phyloP scores from a whole-genome alignment of 2,329 filamentous ascomycete species.

The Pseudophaeomoniella oleicola region DNA sequence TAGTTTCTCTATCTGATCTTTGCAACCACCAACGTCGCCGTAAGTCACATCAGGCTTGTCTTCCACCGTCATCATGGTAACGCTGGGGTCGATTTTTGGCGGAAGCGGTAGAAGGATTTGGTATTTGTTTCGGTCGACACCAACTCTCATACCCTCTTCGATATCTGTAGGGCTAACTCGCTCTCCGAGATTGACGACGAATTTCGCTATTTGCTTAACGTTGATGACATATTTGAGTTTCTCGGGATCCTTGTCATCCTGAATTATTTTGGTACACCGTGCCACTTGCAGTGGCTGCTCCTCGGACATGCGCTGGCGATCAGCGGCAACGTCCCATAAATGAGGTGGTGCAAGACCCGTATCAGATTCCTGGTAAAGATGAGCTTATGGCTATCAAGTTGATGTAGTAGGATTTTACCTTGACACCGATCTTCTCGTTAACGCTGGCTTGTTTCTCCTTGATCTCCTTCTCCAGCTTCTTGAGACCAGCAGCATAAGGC shows the following conservation, averaged over 20 bases:
- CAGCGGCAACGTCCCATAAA: constrained; percentile 95
- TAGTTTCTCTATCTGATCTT: constrained; percentile 98
- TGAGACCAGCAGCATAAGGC: constrained; percentile 82
- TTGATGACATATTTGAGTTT: constrained; percentile 99
- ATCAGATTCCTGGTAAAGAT: constrained; percentile 68
- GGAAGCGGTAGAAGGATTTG: constrained; percentile 93
- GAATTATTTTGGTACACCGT: constrained; percentile 97
- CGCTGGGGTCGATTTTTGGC: constrained; percentile 95
- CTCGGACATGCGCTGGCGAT: constrained; percentile 95
- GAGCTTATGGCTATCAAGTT: constrained; percentile 1
- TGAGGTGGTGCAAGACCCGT: constrained; percentile 95
- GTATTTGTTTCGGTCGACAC: constrained; percentile 97
- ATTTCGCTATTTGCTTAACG: constrained; percentile 99
- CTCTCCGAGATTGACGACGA: constrained; percentile 94
- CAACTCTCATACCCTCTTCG: constrained; percentile 97
- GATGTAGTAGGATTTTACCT: constrained; percentile 15
- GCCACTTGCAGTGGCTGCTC: constrained; percentile 96
- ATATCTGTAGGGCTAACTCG: constrained; percentile 97
- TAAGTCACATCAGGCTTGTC: constrained; percentile 99
- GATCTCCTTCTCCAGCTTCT: constrained; percentile 98
- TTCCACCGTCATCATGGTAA: constrained; percentile 99
- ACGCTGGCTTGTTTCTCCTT: constrained; percentile 98
- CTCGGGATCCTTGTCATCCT: constrained; percentile 85
- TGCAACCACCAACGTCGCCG: constrained; percentile 95
- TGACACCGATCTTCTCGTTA: constrained; percentile 84